Percentiles rank a stretch among this genome's conserved stretches.
These are phyloP conservation scores for Penicillium sp. DNA, from an alignment of 2,329 filamentous ascomycete species.

Conservation along the genomic window DNA sequence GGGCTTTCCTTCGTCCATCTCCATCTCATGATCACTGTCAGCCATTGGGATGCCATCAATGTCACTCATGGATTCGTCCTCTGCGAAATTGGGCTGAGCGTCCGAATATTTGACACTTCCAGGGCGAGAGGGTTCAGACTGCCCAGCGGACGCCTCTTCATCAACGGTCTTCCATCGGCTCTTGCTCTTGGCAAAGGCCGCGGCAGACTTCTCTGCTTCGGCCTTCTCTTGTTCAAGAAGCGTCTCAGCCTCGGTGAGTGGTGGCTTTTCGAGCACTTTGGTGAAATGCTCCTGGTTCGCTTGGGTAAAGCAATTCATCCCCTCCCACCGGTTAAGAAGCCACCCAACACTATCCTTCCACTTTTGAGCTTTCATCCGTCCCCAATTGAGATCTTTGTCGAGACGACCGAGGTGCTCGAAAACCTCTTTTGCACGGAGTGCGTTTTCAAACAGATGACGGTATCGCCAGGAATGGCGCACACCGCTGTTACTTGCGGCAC, in stretches of 20 bases:
- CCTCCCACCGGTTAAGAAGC: slow-evolving; percentile 69
- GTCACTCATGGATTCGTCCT: slow-evolving; percentile 45
- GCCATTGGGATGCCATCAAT: slow-evolving; percentile 50
- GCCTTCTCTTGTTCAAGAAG: slow-evolving; percentile 47
- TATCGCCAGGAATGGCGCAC: slow-evolving; percentile 87
- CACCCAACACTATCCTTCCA: slow-evolving; percentile 76
- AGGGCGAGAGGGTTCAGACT: slow-evolving; percentile 30
- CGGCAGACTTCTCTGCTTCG: slow-evolving; percentile 41
- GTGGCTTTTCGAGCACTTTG: slow-evolving; percentile 70
- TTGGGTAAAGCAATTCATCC: slow-evolving; percentile 68
- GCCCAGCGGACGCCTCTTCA: slow-evolving; percentile 38
- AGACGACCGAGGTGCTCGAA: slow-evolving; percentile 76
- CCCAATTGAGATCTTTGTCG: slow-evolving; percentile 73
- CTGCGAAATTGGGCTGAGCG: slow-evolving; percentile 39
- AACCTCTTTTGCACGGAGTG: slow-evolving; percentile 66
- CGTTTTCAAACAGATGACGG: slow-evolving; percentile 73
- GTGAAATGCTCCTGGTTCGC: slow-evolving; percentile 72
- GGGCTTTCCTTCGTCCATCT: slow-evolving; percentile 43
- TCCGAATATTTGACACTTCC: slow-evolving; percentile 23
- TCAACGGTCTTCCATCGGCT: slow-evolving; percentile 50
- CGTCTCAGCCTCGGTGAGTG: slow-evolving; percentile 52
- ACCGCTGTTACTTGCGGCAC: slow-evolving; percentile 72
- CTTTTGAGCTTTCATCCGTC: slow-evolving; percentile 77
- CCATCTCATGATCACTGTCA: slow-evolving; percentile 55
- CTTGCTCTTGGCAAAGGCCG: slow-evolving; percentile 43